A percentile compares a stretch with the other conserved stretches of the same genome.
phyloP scores from a whole-genome alignment of 805 yeast species.

The Lipomyces anomalus region DNA sequence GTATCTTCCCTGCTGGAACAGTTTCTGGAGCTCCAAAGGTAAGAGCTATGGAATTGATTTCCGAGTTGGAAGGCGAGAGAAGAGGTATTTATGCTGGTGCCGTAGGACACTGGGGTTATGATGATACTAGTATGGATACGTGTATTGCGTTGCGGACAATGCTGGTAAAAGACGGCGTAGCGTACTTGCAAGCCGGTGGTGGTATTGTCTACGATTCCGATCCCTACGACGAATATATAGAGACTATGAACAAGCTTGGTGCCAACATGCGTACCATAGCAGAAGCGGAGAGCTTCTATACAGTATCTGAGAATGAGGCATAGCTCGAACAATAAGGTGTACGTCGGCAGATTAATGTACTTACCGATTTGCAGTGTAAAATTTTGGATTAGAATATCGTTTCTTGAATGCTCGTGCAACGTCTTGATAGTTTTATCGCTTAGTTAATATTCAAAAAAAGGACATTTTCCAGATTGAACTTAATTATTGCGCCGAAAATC shows the following conservation, averaged over 20 bases:
- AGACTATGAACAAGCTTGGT: constrained; percentile 95
- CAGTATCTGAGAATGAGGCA: too few species aligned
- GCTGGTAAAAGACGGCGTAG: constrained; percentile 86
- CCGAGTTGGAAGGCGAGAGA: constrained; percentile 82
- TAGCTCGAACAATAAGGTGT: too few species aligned
- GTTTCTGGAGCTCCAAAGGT: constrained; percentile 99
- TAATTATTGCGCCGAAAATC: too few species aligned
- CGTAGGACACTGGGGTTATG: constrained; percentile 97
- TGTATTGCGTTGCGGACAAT: constrained; percentile 96
- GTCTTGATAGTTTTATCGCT: too few species aligned
- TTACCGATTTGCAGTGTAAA: too few species aligned
- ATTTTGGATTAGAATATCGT: too few species aligned
- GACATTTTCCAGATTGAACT: too few species aligned
- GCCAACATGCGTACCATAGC: constrained; percentile 85
- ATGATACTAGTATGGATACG: constrained; percentile 91
- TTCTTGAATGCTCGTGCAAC: too few species aligned
- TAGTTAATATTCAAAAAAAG: too few species aligned
- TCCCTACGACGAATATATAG: constrained; percentile 90
- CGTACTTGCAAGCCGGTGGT: constrained; percentile 97
- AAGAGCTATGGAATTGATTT: constrained; percentile 90
- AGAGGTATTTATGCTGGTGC: constrained; percentile 99
- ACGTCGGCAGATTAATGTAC: too few species aligned
- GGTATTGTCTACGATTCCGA: constrained; percentile 96
- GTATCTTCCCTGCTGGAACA: constrained; percentile 98
- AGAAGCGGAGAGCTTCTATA: constrained; percentile 86